Base-by-base conservation (phyloP, 2,329 filamentous ascomycete species). In the Diaporthe batatas region DNA sequence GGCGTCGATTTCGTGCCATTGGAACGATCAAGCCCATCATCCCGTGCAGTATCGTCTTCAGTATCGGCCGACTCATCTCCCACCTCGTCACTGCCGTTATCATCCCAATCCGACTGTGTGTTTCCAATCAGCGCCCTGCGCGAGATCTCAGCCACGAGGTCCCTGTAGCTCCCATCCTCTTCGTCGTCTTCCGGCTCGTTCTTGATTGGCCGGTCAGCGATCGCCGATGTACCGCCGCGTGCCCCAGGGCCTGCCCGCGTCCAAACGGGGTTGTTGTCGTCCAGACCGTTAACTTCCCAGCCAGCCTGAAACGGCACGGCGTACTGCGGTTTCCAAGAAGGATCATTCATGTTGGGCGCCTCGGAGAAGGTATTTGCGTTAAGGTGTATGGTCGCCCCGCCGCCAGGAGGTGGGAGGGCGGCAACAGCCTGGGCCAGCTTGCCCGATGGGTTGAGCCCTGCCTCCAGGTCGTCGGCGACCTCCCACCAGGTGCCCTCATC, bases 401-500 rank as follows among this genome's bases (percentile, higher is more conserved):
- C 8, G 36, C 8, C 68, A 2, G 68, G 68, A 5, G 68, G 68
- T 7, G 68, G n/a, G 10, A 70, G 68, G 8, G 68, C 68, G 3
- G 12, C 16, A 14, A 62, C 68, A 32, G 68, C 55, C 44, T 5
- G 68, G 16, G 68, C 55, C 25, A 70, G 32, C 54, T 36, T n/a
- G 44, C 55, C 29, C 23, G 55, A 62, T 7, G 68, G 68, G 11
- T 62, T 34, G 34, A 62, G 68, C 11, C 34, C 68, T n/a, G 68
- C 68, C 21, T 70, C 68, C n/a, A 70, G 55, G 29, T 70, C 68
- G n/a, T 70, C 68, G 10, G 68, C 68, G 23, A 70, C 44, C 54
- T 70, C 68, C 68, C 68, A 70, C 68, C 68, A 70, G 12, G 68
- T 62, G 11, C 68, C 68, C 3, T 70, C 68, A 12, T 70, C 68